Evolutionary conservation across 768 basidiomycete genomes (phyloP).

Genomic region (Trametes maxima): DNA sequence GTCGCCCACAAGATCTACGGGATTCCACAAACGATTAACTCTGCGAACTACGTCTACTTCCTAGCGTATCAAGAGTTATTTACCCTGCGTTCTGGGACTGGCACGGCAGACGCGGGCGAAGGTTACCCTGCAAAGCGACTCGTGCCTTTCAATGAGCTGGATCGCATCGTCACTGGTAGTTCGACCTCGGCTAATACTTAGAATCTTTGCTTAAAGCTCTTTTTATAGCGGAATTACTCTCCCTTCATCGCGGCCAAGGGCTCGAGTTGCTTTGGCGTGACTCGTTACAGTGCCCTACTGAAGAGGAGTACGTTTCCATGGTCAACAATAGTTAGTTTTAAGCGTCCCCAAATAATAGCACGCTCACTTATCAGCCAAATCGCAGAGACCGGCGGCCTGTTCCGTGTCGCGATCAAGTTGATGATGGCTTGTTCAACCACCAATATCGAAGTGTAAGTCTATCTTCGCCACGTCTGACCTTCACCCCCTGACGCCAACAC

Average conservation of each 20-base stretch:
- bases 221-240: constrained; percentile 31
- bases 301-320: constrained; percentile 94
- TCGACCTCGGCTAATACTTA: not conserved
- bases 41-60: constrained; percentile 97
- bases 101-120: not conserved
- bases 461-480: not conserved
- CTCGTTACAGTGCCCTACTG: constrained; percentile 85
- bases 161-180: constrained; percentile 77
- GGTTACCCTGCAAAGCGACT: constrained; percentile 23
- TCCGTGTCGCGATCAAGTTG: constrained; percentile 89
- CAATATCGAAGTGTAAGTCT: constrained; percentile 57
- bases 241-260: constrained; percentile 91
- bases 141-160: constrained; percentile 49
- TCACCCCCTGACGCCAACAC: not conserved
- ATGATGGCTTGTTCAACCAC: constrained; percentile 90
- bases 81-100: constrained; percentile 43
- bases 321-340: constrained; percentile 84
- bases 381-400: constrained; percentile 91
- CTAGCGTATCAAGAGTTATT: constrained; percentile 87
- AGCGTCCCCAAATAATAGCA: not conserved
- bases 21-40: constrained; percentile 94
- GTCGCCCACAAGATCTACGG: constrained; percentile 97
- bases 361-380: not conserved
- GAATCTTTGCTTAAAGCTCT: not conserved
- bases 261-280: constrained; percentile 95